Evolutionary conservation across 1,284 basidiomycete genomes (phyloP).

Genomic region (Ganoderma sinense): DNA sequence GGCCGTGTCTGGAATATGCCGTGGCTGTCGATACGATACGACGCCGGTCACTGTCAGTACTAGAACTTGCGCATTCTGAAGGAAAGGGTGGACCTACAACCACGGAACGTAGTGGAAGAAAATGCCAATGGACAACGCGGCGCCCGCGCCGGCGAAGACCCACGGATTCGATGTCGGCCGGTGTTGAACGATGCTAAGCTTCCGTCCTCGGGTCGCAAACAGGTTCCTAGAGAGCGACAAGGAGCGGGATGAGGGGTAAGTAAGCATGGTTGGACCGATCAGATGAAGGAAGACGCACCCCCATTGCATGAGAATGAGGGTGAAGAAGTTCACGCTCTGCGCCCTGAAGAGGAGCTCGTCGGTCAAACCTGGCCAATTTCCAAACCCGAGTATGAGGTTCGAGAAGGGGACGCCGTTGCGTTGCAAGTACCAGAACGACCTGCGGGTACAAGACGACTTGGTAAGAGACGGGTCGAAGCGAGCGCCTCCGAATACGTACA

Average conservation of each 20-base stretch:
- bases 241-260: not conserved
- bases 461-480: not conserved
- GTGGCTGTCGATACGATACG: conserved; percentile 42
- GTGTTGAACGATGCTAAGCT: conserved; percentile 56
- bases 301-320: conserved; percentile 73
- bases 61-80: not conserved
- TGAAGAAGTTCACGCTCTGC: conserved; percentile 64
- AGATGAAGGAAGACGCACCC: conserved; percentile 37
- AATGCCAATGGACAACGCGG: conserved; percentile 51
- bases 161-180: conserved; percentile 50
- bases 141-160: conserved; percentile 55
- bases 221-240: conserved; percentile 44
- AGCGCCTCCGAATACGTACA: conserved; percentile 44
- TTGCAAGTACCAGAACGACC: conserved; percentile 63
- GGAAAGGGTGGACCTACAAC: conserved; percentile 41
- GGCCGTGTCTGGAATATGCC: conserved; percentile 59
- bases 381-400: conserved; percentile 57
- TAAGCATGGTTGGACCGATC: not conserved
- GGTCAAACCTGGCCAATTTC: conserved; percentile 44
- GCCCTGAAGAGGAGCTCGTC: conserved; percentile 49
- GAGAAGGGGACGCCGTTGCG: conserved; percentile 60
- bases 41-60: not conserved
- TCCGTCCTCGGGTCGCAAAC: conserved; percentile 56
- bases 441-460: conserved; percentile 19
- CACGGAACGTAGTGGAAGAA: conserved; percentile 65